These are phyloP conservation scores for Leishmania tropica DNA, from an alignment of 208 protist species.

Conservation along the genomic window DNA sequence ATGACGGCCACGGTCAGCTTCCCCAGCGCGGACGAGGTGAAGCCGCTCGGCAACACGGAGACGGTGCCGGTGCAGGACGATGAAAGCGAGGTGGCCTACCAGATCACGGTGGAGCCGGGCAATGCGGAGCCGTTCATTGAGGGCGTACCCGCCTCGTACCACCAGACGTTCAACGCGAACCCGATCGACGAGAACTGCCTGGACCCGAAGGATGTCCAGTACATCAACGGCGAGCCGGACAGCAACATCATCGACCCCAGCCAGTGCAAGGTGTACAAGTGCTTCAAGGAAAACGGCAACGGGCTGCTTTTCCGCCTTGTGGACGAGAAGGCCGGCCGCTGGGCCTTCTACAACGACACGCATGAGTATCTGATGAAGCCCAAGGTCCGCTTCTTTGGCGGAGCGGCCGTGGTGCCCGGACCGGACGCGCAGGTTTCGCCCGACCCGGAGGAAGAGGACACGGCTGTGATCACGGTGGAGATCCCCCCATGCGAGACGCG, in stretches of 20 bases:
- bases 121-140: slow-evolving; percentile 65
- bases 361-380: slow-evolving; percentile 70
- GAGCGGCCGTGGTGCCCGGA: slow-evolving; percentile 38
- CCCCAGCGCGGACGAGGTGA: slow-evolving; percentile 44
- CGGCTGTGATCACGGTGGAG: slow-evolving; percentile 53
- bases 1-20: slow-evolving; percentile 78
- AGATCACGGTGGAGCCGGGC: slow-evolving; percentile 55
- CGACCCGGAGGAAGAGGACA: slow-evolving; percentile 45
- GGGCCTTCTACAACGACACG: slow-evolving; percentile 90
- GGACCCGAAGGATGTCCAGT: slow-evolving; percentile 42
- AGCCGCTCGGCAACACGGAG: slow-evolving; percentile 62
- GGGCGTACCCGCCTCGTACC: slow-evolving; percentile 52
- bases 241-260: slow-evolving; percentile 31
- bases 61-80: slow-evolving; percentile 39
- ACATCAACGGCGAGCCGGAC: slow-evolving; percentile 63
- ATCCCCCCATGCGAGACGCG: slow-evolving; percentile 59
- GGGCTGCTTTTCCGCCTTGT: slow-evolving; percentile 87
- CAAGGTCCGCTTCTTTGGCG: slow-evolving; percentile 53
- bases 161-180: slow-evolving; percentile 67
- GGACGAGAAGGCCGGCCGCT: slow-evolving; percentile 54
- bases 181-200: slow-evolving; percentile 47
- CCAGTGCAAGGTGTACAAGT: slow-evolving; percentile 62
- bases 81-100: slow-evolving; percentile 39
- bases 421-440: slow-evolving; percentile 35
- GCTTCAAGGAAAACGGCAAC: slow-evolving; percentile 75